Conservation (phyloP, 257 asterid species). For the Solanum phureja region DNA sequence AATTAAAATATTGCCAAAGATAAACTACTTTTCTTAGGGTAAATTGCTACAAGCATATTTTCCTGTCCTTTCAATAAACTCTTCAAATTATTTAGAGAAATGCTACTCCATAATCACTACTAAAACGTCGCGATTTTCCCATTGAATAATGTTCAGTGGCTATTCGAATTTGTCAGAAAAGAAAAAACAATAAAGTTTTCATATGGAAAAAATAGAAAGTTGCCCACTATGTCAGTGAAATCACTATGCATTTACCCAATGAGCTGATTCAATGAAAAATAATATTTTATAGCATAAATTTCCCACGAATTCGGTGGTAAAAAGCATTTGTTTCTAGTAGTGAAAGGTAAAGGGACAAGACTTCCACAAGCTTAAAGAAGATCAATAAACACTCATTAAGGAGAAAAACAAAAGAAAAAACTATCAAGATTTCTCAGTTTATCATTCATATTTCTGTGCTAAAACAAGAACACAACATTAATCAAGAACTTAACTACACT, state of each 20-base stretch:
- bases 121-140: no score
- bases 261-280: no score
- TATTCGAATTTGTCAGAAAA: neutral
- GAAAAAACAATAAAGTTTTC: no score
- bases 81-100: neutral
- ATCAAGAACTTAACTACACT: neutral
- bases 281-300: neutral
- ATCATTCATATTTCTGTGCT: neutral
- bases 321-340: neutral
- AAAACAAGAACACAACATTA: neutral
- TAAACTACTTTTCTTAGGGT: neutral
- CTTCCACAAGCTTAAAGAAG: neutral
- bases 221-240: neutral
- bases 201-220: no score
- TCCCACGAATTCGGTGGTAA: neutral
- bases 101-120: neutral
- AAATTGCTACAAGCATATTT: neutral
- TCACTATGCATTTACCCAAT: no score
- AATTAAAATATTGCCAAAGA: neutral
- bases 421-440: neutral
- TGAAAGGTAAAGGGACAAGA: neutral
- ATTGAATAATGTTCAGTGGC: no score
- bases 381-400: neutral
- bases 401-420: neutral
- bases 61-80: neutral